These are phyloP conservation scores for Podila minutissima DNA, from an alignment of 192 early-diverging fungal species.

Conservation along the genomic window DNA sequence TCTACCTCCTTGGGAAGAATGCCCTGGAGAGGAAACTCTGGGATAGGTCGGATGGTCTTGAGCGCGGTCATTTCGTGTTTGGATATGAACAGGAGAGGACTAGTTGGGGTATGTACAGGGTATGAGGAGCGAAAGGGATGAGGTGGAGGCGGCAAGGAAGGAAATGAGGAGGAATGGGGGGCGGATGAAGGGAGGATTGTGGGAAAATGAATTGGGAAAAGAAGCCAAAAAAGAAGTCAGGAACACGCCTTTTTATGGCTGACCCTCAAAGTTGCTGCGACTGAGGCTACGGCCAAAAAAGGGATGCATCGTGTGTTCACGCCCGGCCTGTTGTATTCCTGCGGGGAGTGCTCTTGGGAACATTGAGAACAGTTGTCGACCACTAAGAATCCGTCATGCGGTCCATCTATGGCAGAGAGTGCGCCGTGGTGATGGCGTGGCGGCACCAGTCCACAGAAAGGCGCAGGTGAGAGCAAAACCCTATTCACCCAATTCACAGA, in stretches of 20 bases:
- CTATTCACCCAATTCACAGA: no score
- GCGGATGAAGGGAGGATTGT: neutral
- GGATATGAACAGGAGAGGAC: constrained; percentile 12
- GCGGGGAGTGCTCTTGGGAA: neutral
- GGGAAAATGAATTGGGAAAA: neutral
- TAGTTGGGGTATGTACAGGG: neutral
- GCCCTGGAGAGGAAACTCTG: constrained; percentile 54
- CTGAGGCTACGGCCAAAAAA: neutral
- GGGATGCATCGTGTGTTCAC: neutral
- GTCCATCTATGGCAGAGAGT: neutral
- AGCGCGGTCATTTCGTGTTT: constrained; percentile 40
- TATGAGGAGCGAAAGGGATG: neutral
- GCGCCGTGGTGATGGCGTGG: neutral
- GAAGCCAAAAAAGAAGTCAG: neutral
- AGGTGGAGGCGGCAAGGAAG: neutral
- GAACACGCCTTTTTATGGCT: neutral
- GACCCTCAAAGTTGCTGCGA: neutral
- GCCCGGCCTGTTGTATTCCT: no score
- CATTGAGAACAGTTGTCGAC: neutral
- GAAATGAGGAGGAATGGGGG: neutral
- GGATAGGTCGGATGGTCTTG: constrained; percentile 53
- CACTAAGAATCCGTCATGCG: neutral
- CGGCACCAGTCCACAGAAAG: neutral
- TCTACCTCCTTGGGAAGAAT: constrained; percentile 59
- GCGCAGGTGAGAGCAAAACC: no score